These are phyloP conservation scores for Peniophora sp. DNA, from an alignment of 1,284 basidiomycete genomes.

Conservation along the genomic window DNA sequence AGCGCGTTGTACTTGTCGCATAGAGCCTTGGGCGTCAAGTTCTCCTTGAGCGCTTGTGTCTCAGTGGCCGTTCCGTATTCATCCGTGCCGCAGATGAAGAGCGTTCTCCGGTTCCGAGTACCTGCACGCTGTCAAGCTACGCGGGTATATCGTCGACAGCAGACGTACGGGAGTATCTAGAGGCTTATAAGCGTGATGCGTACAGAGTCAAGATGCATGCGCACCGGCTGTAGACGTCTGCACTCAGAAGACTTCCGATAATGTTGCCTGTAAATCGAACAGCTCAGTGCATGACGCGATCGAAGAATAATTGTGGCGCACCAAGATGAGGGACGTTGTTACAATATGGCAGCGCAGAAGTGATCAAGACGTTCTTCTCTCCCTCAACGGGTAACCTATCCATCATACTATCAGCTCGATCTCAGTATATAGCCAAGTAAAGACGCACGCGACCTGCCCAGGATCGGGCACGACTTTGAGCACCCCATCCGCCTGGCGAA, in stretches of 20 bases:
- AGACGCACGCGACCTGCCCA: slow-evolving; percentile 11
- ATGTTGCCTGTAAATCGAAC: slow-evolving; percentile 85
- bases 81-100: slow-evolving; percentile 95
- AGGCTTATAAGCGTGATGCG: not conserved
- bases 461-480: slow-evolving; percentile 13
- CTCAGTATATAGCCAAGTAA: not conserved
- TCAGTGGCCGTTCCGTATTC: slow-evolving; percentile 99
- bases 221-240: slow-evolving; percentile 94
- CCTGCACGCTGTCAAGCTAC: slow-evolving; percentile 32
- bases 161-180: not conserved
- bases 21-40: slow-evolving; percentile 77
- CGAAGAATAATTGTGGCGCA: slow-evolving; percentile 23
- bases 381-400: slow-evolving; percentile 78
- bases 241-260: slow-evolving; percentile 92
- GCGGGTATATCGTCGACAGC: not conserved
- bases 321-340: slow-evolving; percentile 99
- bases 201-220: slow-evolving; percentile 20
- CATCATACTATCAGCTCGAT: slow-evolving; percentile 1
- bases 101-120: slow-evolving; percentile 64
- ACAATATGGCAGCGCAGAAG: slow-evolving; percentile 95
- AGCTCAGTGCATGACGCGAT: not conserved
- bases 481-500: slow-evolving; percentile 11
- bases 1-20: slow-evolving; percentile 93
- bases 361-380: slow-evolving; percentile 84
- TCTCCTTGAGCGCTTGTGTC: slow-evolving; percentile 94